Evolutionary conservation across 805 yeast species (phyloP), one percentile per base, ranked within the genome.

Genomic region (Starmerella stellata): DNA sequence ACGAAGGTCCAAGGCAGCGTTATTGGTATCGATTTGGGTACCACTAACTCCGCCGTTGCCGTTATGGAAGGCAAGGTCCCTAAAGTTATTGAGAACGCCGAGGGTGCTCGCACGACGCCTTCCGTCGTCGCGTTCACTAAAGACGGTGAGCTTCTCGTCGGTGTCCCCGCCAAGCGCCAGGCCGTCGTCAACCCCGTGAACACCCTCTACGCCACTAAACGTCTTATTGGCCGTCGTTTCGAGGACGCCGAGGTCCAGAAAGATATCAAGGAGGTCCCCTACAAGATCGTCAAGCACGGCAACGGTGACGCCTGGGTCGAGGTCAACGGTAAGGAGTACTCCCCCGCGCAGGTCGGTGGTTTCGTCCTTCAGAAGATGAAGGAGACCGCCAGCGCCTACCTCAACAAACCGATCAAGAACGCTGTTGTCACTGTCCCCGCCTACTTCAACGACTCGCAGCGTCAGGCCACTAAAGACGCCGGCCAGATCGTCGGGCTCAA

Each of bases 281-380:
- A 80, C 75, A 74, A 77, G 66, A 81, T 83, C 49, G 78, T 79
- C 54, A 76, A 81, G 68, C 92, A 82, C 70, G 60, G 68, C 47
- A 85, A 85, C 59, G 95, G 95, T 50, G 95, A 85, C 58, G 95
- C 95, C 42, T 83, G 95, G 94, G 74, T 83, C 41, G 82, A 81
- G 67, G 83, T 92, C 45, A 72, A 82, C 52, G 92, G 87, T 51
- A 72, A 78, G 60, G 64, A 67, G 47, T 85, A 83, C 69, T 83
- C 95, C 37, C 95, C 95, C 39, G 85, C 92, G 43, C 95, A 83
- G 64, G 79, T 83, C 52, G 95, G 95, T 56, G 94, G 95, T 40
- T 80, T 83, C 56, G 69, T 83, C 48, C 72, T 83, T 57, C 81
- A 80, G 74, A 85, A 83, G 72, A 85, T 83, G 95, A 85, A 83